phyloP scores from a whole-genome alignment of 371 early-diverging fungal species.

The Aphelidium insulamus region DNA sequence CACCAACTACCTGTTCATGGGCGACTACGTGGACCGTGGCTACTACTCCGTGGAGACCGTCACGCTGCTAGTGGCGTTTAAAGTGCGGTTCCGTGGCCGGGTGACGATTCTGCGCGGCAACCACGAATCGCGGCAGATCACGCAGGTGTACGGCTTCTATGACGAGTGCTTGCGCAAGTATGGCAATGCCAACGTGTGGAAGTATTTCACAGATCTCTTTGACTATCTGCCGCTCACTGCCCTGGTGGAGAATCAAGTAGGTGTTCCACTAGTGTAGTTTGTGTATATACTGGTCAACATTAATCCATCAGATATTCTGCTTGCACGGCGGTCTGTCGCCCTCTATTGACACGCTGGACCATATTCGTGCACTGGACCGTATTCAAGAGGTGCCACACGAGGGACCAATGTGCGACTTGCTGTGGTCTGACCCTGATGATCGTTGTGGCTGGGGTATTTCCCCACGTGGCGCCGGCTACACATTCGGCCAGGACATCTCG shows the following conservation, averaged over 20 bases:
- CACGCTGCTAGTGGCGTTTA: constrained; percentile 81
- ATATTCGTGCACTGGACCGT: constrained; percentile 88
- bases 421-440: constrained; percentile 91
- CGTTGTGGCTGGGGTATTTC: constrained; percentile 96
- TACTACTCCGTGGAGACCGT: constrained; percentile 98
- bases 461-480: constrained; percentile 96
- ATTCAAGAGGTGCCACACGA: constrained; percentile 97
- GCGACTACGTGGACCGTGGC: constrained; percentile 99
- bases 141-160: constrained; percentile 99
- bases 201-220: constrained; percentile 93
- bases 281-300: not conserved
- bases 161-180: constrained; percentile 98
- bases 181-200: constrained; percentile 97
- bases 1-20: constrained; percentile 98
- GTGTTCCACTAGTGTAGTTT: not conserved
- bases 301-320: constrained; percentile 65
- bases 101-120: constrained; percentile 97
- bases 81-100: constrained; percentile 85
- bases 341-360: constrained; percentile 89
- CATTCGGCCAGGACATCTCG: constrained; percentile 87
- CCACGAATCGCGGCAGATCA: constrained; percentile 97
- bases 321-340: constrained; percentile 98
- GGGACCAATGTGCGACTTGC: constrained; percentile 91
- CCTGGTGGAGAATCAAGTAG: constrained; percentile 65
- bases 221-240: constrained; percentile 96